phyloP scores from a whole-genome alignment of 2,329 filamentous ascomycete genomes.

The Raffaelea arxii region DNA sequence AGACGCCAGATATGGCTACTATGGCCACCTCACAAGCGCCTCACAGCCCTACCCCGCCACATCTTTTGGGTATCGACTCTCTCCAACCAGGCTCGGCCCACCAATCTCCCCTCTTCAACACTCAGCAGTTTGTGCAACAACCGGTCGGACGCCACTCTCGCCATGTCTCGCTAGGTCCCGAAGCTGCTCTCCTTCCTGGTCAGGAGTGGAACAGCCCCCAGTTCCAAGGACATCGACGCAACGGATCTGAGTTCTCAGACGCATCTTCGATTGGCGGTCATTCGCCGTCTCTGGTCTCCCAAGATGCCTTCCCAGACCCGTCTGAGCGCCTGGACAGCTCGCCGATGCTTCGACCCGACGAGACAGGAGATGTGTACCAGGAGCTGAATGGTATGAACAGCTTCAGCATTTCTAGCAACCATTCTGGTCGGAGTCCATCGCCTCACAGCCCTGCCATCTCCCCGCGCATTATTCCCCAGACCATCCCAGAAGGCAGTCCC shows the following conservation, averaged over 20 bases:
- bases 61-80: constrained; percentile 38
- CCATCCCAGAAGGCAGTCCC: constrained; percentile 42
- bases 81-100: constrained; percentile 30
- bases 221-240: constrained; percentile 76
- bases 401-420: constrained; percentile 69
- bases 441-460: constrained; percentile 62
- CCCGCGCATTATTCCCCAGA: constrained; percentile 48
- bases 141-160: constrained; percentile 40
- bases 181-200: constrained; percentile 44
- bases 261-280: constrained; percentile 69
- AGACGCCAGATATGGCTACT: constrained; percentile 37
- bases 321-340: constrained; percentile 64
- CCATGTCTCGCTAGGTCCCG: constrained; percentile 46
- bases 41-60: constrained; percentile 46
- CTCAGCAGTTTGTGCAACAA: constrained; percentile 42
- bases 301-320: constrained; percentile 70
- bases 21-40: constrained; percentile 48
- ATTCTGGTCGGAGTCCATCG: constrained; percentile 64
- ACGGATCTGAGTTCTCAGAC: constrained; percentile 86
- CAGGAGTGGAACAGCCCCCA: constrained; percentile 46
- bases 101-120: constrained; percentile 48
- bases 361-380: constrained; percentile 58
- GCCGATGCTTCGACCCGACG: constrained; percentile 67
- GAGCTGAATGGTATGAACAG: constrained; percentile 68
- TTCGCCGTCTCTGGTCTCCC: constrained; percentile 70